Evolutionary conservation across 129 eudicot genomes (phyloP).

Genomic region (Artemisia argyi): DNA sequence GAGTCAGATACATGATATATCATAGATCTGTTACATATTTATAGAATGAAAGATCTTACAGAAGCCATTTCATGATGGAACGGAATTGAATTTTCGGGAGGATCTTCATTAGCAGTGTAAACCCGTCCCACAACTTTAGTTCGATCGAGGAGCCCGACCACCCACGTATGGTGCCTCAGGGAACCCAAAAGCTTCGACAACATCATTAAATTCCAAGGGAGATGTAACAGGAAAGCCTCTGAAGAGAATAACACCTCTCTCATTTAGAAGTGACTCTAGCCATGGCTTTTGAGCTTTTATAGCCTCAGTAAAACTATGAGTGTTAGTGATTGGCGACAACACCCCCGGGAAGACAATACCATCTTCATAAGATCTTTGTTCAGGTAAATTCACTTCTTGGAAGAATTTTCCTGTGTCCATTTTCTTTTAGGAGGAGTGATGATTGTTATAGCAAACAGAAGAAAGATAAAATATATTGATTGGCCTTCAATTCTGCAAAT

Average conservation of each 20-base stretch:
- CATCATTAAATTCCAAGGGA: conserved; percentile 64
- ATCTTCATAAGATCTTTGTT: not conserved
- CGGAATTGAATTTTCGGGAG: conserved; percentile 65
- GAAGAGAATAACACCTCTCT: conserved; percentile 68
- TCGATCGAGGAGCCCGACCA: conserved; percentile 79
- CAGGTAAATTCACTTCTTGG: too few relatives aligned
- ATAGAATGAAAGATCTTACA: conserved; percentile 40
- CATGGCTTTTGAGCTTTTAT: conserved; percentile 53
- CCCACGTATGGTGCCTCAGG: conserved; percentile 62
- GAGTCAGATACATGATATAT: too few relatives aligned
- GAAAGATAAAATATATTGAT: too few relatives aligned
- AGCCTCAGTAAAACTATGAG: conserved; percentile 11
- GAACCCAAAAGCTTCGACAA: conserved; percentile 77
- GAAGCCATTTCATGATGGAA: conserved; percentile 91
- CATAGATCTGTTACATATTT: too few relatives aligned
- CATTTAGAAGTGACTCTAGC: conserved; percentile 49
- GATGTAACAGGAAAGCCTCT: conserved; percentile 51
- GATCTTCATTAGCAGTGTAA: conserved; percentile 77
- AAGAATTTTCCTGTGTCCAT: too few relatives aligned
- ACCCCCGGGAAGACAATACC: conserved; percentile 49
- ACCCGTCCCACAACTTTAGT: conserved; percentile 69
- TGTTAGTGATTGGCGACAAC: conserved; percentile 39
- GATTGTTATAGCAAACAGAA: too few relatives aligned
- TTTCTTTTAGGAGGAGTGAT: too few relatives aligned
- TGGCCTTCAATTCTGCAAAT: too few relatives aligned